Conservation (phyloP, 2,329 filamentous ascomycete species). For the Penicillium sp. region DNA sequence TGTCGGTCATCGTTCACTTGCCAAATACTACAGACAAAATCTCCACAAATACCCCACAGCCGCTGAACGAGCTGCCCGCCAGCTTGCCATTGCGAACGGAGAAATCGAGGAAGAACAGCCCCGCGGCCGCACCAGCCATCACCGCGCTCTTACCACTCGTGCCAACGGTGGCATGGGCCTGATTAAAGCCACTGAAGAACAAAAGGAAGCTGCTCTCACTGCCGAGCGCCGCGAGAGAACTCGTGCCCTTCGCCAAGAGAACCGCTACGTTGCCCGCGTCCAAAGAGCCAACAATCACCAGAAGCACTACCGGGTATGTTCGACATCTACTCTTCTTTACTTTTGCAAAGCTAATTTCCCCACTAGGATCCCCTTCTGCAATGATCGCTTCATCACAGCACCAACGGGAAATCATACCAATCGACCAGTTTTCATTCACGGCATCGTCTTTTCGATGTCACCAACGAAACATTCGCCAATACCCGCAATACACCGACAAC, state of each 20-base stretch:
- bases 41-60: conserved; percentile 71
- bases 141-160: conserved; percentile 54
- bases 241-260: conserved; percentile 53
- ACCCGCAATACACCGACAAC: background rate
- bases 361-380: conserved; percentile 46
- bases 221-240: conserved; percentile 62
- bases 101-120: conserved; percentile 42
- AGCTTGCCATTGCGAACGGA: conserved; percentile 48
- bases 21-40: conserved; percentile 87
- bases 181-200: conserved; percentile 64
- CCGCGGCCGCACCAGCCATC: conserved; percentile 29
- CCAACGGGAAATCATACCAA: background rate
- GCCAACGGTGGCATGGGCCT: conserved; percentile 68
- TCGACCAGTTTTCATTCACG: background rate
- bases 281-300: conserved; percentile 70
- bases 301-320: conserved; percentile 59
- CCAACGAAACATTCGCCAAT: background rate
- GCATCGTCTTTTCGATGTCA: background rate
- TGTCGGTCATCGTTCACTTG: conserved; percentile 79
- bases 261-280: conserved; percentile 59
- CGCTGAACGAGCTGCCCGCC: conserved; percentile 62
- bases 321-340: background rate
- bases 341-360: conserved; percentile 15
- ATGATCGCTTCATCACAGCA: conserved; percentile 25
- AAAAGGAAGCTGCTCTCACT: conserved; percentile 59